Evolutionary conservation across 371 early-diverging fungal genomes (phyloP).

Genomic region (Basidiobolus heterosporus): DNA sequence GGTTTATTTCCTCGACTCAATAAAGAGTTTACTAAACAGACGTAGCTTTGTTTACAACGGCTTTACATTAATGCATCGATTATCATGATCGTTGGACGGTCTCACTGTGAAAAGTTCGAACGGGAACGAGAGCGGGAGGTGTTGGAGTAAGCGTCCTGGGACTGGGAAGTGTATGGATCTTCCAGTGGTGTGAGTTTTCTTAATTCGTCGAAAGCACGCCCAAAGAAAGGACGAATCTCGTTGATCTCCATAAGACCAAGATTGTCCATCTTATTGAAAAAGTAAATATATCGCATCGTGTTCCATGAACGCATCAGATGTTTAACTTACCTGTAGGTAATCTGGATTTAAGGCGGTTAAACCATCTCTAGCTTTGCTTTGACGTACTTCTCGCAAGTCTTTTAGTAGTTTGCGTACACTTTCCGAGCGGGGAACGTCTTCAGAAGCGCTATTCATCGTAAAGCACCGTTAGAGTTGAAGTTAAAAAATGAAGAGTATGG

Average conservation of each 20-base stretch:
- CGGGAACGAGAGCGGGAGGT: no score
- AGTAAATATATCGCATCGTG: no score
- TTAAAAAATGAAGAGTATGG: no score
- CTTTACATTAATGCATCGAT: no score
- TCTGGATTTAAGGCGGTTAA: conserved; percentile 37
- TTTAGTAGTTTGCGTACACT: conserved; percentile 50
- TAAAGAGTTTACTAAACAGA: no score
- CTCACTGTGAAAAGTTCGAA: no score
- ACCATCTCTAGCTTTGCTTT: conserved; percentile 61
- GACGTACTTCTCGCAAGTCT: conserved; percentile 70
- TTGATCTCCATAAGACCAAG: conserved; percentile 73
- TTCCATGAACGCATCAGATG: no score
- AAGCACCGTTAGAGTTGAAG: background rate
- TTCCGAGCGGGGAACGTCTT: conserved; percentile 62
- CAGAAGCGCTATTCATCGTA: conserved; percentile 35
- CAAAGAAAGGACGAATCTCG: conserved; percentile 73
- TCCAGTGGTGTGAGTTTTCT: conserved; percentile 20
- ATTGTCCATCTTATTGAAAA: conserved; percentile 71
- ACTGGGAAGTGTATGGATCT: no score
- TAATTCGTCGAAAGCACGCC: conserved; percentile 53
- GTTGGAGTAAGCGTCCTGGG: no score
- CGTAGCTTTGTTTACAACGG: no score
- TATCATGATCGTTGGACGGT: no score
- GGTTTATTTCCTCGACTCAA: no score
- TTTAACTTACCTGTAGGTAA: conserved; percentile 49